phyloP scores from a whole-genome alignment of 1,284 basidiomycete species.

The Phlebopus sp. region DNA sequence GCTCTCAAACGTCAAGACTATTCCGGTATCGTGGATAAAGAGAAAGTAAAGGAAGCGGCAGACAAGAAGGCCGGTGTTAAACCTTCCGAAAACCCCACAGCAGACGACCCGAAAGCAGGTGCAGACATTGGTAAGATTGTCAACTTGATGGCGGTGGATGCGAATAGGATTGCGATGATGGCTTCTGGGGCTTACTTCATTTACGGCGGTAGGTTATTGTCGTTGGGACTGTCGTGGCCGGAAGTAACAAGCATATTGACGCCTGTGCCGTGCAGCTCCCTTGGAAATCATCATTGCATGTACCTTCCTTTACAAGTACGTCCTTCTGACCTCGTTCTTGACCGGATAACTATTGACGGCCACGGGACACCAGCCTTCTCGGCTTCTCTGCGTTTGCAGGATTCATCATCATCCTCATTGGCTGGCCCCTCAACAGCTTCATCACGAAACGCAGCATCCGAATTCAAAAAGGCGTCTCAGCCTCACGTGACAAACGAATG shows the following conservation, averaged over 20 bases:
- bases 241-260: not conserved
- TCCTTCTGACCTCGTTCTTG: constrained; percentile 5
- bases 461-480: constrained; percentile 72
- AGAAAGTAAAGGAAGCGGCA: constrained; percentile 30
- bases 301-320: constrained; percentile 77
- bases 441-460: constrained; percentile 59
- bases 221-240: no score
- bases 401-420: constrained; percentile 70
- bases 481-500: constrained; percentile 83
- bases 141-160: constrained; percentile 74
- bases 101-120: constrained; percentile 60
- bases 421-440: constrained; percentile 73
- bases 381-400: constrained; percentile 86
- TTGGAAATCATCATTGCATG: constrained; percentile 79
- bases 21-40: constrained; percentile 68
- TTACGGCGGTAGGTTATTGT: constrained; percentile 50
- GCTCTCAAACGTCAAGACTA: constrained; percentile 83
- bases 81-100: constrained; percentile 15
- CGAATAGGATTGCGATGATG: constrained; percentile 54
- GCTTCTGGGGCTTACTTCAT: constrained; percentile 57
- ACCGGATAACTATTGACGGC: constrained; percentile 11
- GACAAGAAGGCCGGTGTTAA: constrained; percentile 19
- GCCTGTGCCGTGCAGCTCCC: constrained; percentile 45
- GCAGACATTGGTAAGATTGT: constrained; percentile 78
- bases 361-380: constrained; percentile 54